These are phyloP conservation scores for Logfia minima DNA, from an alignment of 129 eudicot genomes.

Conservation along the genomic window DNA sequence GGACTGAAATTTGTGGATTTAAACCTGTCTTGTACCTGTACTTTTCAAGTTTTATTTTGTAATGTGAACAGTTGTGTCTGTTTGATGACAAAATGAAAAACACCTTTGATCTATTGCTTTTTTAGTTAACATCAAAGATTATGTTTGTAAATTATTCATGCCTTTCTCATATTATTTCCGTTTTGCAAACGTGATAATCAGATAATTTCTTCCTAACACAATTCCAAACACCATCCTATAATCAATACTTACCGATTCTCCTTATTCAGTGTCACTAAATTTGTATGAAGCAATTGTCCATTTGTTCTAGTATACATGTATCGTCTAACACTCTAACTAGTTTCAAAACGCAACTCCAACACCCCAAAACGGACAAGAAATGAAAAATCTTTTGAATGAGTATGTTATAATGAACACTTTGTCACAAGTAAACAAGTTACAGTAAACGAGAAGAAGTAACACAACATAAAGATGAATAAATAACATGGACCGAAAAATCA, in stretches of 20 bases:
- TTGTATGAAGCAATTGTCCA: no score
- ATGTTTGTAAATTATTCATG: background rate
- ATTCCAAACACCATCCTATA: no score
- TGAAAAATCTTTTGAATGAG: background rate
- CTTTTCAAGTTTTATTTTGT: background rate
- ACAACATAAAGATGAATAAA: background rate
- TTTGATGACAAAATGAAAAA: constrained; percentile 7
- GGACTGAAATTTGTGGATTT: constrained; percentile 28
- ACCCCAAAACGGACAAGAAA: background rate
- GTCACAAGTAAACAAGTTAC: constrained; percentile 6
- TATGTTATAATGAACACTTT: background rate
- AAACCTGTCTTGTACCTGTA: constrained; percentile 6
- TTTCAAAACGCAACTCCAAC: background rate
- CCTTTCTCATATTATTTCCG: no score
- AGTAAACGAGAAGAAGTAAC: background rate
- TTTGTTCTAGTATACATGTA: no score
- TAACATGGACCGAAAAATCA: background rate
- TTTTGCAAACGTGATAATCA: no score
- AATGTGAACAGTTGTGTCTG: background rate
- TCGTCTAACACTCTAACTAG: background rate
- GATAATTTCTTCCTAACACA: no score
- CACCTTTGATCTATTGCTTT: background rate
- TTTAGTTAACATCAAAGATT: background rate
- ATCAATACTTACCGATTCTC: no score
- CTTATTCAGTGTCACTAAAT: no score